These are phyloP conservation scores for Macaranga tanarius DNA, from an alignment of 441 rosid species.

Conservation along the genomic window DNA sequence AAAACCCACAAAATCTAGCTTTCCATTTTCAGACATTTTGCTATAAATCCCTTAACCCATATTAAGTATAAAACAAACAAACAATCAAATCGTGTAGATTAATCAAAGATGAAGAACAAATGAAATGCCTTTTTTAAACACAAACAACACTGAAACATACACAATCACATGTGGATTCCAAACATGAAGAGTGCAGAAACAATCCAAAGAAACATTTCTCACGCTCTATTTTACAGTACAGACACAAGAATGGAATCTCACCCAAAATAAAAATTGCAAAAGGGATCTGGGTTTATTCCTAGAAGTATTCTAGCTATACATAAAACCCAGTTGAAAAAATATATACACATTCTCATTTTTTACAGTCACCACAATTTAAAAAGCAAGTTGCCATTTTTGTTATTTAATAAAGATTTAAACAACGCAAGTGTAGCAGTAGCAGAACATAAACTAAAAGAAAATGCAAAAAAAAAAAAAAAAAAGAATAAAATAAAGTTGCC, in stretches of 20 bases:
- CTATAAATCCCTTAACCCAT: neutral
- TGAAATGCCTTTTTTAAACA: neutral
- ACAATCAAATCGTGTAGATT: neutral
- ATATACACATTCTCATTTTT: no score
- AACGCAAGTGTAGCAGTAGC: neutral
- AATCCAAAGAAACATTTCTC: neutral
- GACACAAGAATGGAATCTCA: neutral
- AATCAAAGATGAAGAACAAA: neutral
- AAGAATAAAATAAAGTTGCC: neutral
- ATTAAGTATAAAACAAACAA: neutral
- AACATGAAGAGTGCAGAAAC: neutral
- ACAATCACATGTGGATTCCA: neutral
- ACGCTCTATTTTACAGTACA: neutral
- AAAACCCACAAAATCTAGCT: neutral
- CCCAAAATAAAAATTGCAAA: neutral
- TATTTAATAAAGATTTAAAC: neutral
- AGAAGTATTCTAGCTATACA: neutral
- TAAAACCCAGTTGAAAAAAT: slow-evolving; percentile 12
- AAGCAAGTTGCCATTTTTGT: neutral
- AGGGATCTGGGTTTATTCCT: neutral
- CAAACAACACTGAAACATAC: neutral
- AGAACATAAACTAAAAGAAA: neutral
- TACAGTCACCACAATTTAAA: no score
- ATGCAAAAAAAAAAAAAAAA: no score
- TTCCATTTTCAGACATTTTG: neutral